Evolutionary conservation across 1,139 yeast species (phyloP).

Genomic region (Pichia sp.): DNA sequence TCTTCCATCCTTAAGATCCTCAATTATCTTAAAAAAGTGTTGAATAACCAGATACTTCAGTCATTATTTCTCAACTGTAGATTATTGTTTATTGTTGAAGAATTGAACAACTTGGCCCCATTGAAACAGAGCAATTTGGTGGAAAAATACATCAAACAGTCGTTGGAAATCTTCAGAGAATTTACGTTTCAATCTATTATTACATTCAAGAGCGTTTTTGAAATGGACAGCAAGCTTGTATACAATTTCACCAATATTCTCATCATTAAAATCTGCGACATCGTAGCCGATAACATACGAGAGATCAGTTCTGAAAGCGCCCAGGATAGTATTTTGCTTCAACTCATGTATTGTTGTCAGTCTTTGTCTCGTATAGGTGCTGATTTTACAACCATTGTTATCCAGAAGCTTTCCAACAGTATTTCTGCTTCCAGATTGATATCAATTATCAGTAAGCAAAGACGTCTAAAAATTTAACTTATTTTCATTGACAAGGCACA

Average conservation of each 20-base stretch:
- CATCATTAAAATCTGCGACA: conserved; percentile 27
- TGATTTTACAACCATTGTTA: conserved; percentile 40
- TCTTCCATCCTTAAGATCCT: conserved; percentile 71
- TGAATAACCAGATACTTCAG: conserved; percentile 26
- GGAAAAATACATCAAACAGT: conserved; percentile 67
- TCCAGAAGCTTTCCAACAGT: too few species aligned
- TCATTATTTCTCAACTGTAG: conserved; percentile 47
- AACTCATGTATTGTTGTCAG: conserved; percentile 68
- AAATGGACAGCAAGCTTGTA: conserved; percentile 27
- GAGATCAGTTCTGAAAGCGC: conserved; percentile 31
- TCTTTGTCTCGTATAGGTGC: conserved; percentile 64
- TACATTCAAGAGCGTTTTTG: conserved; percentile 57
- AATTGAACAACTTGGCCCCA: conserved; percentile 50
- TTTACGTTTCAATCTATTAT: conserved; percentile 67
- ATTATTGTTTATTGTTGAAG: conserved; percentile 49
- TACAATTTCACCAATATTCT: conserved; percentile 35
- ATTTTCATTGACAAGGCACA: too few species aligned
- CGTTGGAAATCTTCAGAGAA: conserved; percentile 78
- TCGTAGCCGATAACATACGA: conserved; percentile 31
- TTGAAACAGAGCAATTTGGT: conserved; percentile 35
- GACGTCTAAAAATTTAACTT: too few species aligned
- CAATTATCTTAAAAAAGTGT: conserved; percentile 60
- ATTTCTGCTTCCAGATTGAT: too few species aligned
- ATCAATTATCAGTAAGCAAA: too few species aligned
- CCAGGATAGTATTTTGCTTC: conserved; percentile 58